These are phyloP conservation scores for Trametopsis cervina DNA, from an alignment of 768 basidiomycete genomes.

Conservation along the genomic window DNA sequence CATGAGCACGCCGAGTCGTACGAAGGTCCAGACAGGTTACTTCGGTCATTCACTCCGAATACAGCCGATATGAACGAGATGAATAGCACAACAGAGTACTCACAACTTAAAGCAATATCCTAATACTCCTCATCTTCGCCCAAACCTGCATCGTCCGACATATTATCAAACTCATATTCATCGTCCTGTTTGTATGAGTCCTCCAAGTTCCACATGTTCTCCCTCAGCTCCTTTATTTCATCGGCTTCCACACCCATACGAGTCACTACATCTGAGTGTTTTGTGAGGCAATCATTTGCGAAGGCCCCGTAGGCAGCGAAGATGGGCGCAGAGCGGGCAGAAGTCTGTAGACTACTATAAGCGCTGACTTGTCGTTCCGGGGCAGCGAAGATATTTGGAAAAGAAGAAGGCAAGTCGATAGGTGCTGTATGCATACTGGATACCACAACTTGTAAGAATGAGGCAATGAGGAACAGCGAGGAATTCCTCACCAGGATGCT, in stretches of 20 bases:
- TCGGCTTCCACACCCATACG: conserved; percentile 41
- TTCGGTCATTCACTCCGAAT: too few relatives aligned
- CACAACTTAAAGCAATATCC: neutral
- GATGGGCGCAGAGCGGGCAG: conserved; percentile 31
- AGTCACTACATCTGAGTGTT: conserved; percentile 28
- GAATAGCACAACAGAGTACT: too few relatives aligned
- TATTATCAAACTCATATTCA: conserved; percentile 16
- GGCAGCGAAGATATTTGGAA: conserved; percentile 38
- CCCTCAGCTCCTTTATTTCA: conserved; percentile 48
- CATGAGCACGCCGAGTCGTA: too few relatives aligned
- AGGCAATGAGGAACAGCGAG: neutral
- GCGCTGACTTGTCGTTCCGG: conserved; percentile 4
- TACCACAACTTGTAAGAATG: neutral
- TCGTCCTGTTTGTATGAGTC: conserved; percentile 34
- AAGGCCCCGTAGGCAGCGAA: conserved; percentile 48
- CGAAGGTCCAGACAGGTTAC: too few relatives aligned
- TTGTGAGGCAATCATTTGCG: conserved; percentile 37
- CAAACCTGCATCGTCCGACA: conserved; percentile 20
- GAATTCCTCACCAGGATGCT: conserved; percentile 32
- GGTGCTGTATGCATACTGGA: conserved; percentile 39
- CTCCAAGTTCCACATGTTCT: conserved; percentile 53
- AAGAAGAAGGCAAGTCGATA: conserved; percentile 59
- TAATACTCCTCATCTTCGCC: conserved; percentile 13
- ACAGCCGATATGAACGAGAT: too few relatives aligned
- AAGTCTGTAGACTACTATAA: conserved; percentile 31